Percentiles rank a stretch among this genome's conserved stretches.
phyloP scores from a whole-genome alignment of 2,329 filamentous ascomycete genomes.

The Colletotrichum viniferum region DNA sequence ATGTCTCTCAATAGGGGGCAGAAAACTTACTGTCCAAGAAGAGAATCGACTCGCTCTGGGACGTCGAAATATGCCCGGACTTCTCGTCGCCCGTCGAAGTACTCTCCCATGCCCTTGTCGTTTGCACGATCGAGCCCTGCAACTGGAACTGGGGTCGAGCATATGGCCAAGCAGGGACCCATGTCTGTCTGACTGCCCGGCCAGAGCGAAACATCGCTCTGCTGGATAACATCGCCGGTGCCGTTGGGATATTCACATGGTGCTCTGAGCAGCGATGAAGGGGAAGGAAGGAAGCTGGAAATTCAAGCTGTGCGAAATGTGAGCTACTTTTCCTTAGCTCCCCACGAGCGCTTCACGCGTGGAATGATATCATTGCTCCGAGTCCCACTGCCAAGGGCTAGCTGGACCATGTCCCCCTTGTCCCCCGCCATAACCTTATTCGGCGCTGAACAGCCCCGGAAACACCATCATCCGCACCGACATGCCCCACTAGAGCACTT shows the following conservation, averaged over 20 bases:
- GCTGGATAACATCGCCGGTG: not conserved
- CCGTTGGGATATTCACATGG: not conserved
- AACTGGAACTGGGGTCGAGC: not conserved
- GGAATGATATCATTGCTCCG: conserved; percentile 12
- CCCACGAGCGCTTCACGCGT: not conserved
- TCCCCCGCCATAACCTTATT: conserved; percentile 4
- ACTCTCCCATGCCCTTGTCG: conserved; percentile 43
- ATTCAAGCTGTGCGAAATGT: not conserved
- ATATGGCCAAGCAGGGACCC: not conserved
- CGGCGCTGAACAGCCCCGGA: not conserved
- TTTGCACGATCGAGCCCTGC: not conserved
- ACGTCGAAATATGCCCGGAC: conserved; percentile 81
- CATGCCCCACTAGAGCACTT: not conserved
- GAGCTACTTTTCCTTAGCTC: not conserved
- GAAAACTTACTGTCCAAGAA: conserved; percentile 81
- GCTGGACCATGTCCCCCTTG: not conserved
- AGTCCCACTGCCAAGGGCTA: not conserved
- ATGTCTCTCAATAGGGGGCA: not conserved
- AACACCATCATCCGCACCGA: conserved; percentile 11
- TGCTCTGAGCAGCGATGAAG: not conserved
- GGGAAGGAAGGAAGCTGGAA: not conserved
- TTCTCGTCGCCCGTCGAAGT: conserved; percentile 63
- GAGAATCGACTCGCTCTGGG: conserved; percentile 78
- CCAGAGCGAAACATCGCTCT: conserved; percentile 12
- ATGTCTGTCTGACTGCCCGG: not conserved